Percentiles rank a stretch among this genome's conserved stretches.
These are phyloP conservation scores for Penicillium psychrofluorescens DNA, from an alignment of 495 filamentous ascomycete genomes.

Conservation along the genomic window DNA sequence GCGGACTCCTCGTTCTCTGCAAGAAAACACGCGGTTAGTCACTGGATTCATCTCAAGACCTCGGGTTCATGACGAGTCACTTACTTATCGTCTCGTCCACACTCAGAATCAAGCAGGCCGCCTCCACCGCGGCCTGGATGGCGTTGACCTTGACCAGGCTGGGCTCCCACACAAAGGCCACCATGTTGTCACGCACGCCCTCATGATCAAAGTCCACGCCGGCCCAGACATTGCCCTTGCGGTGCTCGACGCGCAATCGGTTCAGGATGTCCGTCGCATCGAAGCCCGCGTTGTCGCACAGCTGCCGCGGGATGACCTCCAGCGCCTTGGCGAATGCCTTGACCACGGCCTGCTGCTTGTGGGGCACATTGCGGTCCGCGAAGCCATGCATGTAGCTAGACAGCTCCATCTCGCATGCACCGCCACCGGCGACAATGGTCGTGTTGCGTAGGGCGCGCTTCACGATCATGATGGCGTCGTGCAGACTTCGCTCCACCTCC, in stretches of 20 bases:
- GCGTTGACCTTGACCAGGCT: slow-evolving; percentile 95
- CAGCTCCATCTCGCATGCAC: slow-evolving; percentile 94
- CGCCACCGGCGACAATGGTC: slow-evolving; percentile 90
- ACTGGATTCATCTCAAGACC: too few species aligned
- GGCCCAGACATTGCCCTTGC: slow-evolving; percentile 84
- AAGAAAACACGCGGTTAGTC: slow-evolving; percentile 8
- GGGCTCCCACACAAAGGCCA: slow-evolving; percentile 94
- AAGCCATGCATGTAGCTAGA: slow-evolving; percentile 86
- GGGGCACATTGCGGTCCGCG: slow-evolving; percentile 82
- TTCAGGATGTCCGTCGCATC: slow-evolving; percentile 97
- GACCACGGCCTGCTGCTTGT: slow-evolving; percentile 96
- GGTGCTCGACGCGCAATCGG: slow-evolving; percentile 87
- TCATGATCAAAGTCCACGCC: slow-evolving; percentile 93
- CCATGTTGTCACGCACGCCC: slow-evolving; percentile 86
- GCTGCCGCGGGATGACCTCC: slow-evolving; percentile 90
- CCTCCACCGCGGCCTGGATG: slow-evolving; percentile 91
- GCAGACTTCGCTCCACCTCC: slow-evolving; percentile 91
- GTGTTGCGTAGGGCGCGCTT: slow-evolving; percentile 93
- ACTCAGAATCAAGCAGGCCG: slow-evolving; percentile 86
- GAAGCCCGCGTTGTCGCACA: slow-evolving; percentile 98
- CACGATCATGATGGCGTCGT: slow-evolving; percentile 99
- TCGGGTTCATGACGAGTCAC: slow-evolving; percentile 13
- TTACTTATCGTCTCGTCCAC: slow-evolving; percentile 94
- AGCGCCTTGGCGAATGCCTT: slow-evolving; percentile 96
- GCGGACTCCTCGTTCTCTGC: slow-evolving; percentile 82